Percentiles rank a stretch among this genome's conserved stretches.
Conservation (phyloP, 306 rosid species). For the Ormosia semicastrata region DNA sequence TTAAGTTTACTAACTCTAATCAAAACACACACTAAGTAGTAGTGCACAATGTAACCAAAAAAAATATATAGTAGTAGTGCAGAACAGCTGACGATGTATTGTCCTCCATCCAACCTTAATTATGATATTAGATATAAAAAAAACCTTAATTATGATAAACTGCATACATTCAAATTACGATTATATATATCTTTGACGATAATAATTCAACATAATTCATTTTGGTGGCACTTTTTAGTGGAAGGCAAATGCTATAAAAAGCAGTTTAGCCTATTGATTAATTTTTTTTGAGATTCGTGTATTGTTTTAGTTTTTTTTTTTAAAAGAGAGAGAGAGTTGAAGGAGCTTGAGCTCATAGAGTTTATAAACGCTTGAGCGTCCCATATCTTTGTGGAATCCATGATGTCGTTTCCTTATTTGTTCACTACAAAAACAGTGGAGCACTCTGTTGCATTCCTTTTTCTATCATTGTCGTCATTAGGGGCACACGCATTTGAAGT, state of each 20-base stretch:
- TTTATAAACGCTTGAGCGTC: no score
- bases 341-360: no score
- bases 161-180: neutral
- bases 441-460: neutral
- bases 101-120: no score
- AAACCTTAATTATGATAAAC: neutral
- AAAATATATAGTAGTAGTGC: no score
- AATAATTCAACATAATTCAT: neutral
- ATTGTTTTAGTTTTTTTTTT: no score
- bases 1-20: no score
- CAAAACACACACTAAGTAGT: no score
- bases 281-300: no score
- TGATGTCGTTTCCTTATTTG: neutral
- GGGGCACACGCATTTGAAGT: neutral
- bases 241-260: neutral
- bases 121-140: neutral
- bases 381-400: neutral
- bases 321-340: no score
- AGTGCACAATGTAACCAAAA: no score
- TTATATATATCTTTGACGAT: neutral
- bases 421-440: neutral
- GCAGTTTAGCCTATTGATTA: no score
- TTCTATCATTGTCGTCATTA: neutral
- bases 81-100: neutral
- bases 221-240: conserved; percentile 5